Evolutionary conservation across 306 rosid species (phyloP), one percentile per base, ranked within the genome.

Genomic region (Spatholobus suberectus): DNA sequence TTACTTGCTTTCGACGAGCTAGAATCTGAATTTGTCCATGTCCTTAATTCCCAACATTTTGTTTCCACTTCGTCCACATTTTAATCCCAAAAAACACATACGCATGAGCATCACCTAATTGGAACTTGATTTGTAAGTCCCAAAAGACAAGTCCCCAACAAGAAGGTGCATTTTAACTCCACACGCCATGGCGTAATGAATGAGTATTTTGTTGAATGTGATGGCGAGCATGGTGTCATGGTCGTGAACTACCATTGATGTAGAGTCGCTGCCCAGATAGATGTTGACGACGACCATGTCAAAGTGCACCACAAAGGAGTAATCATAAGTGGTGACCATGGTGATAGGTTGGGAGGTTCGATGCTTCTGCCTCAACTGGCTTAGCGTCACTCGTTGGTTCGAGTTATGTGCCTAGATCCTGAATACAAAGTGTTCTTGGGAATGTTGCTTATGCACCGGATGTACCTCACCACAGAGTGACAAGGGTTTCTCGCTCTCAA

Each of bases 201-300:
- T 92, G 12, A 95, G 97, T 90, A 92, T 92, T 58, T 94, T 94
- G 1, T 92, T 93, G 5, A 94, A 81, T 0, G 87, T 79, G 38
- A 94, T 94, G 0, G 98, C 95, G 5, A 94, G 89, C 0, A 97
- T 94, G 58, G 98, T 94, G 81, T 94, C 94, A 26, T 94, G 84
- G 1, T 98, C 99, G n/a, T 93, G 99, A 15, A 96, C 98, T 14
- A 93, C 99, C 99, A 96, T 96, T 79, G 99, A 63, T 0, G 92
- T 97, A 6, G 99, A 96, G 78, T 96, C 99, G 0, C 99, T 98
- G 18, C 93, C 99, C 4, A 96, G 89, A 23, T 92, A 89, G 7
- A 96, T 51, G 74, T 94, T 95, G 9, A 94, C 84, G 7, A 80
- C 91, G 32, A 95, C 97, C 41, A 76, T 86, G 37, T 94, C 95